Conservation (phyloP, 345 rosid genomes). For the Turnera subulata region DNA sequence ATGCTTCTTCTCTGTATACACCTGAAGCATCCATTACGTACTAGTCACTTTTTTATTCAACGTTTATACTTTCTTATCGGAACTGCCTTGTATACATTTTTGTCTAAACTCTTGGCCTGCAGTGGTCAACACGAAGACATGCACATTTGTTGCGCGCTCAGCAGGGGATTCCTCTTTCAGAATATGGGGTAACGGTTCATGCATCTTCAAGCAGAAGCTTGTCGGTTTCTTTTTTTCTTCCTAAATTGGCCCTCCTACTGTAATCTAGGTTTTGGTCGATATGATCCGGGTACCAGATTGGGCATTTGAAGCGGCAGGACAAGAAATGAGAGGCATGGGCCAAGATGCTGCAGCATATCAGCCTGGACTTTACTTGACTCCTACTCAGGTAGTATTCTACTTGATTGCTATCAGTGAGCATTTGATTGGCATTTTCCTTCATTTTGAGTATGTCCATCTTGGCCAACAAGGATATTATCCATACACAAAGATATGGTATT, state of each 20-base stretch:
- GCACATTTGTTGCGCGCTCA: slow-evolving; percentile 83
- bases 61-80: background rate
- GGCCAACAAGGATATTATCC: background rate
- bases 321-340: slow-evolving; percentile 95
- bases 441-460: background rate
- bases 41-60: no score
- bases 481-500: background rate
- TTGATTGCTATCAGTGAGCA: slow-evolving; percentile 6
- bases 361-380: slow-evolving; percentile 92
- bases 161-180: slow-evolving; percentile 94
- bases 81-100: background rate
- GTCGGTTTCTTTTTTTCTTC: background rate
- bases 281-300: slow-evolving; percentile 95
- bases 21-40: no score
- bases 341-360: slow-evolving; percentile 90
- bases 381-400: slow-evolving; percentile 64
- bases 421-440: background rate
- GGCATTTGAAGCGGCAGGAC: slow-evolving; percentile 99
- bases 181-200: slow-evolving; percentile 71
- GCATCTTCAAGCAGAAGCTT: slow-evolving; percentile 6
- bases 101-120: slow-evolving; percentile 18
- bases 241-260: slow-evolving; percentile 1
- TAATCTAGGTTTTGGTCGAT: slow-evolving; percentile 78
- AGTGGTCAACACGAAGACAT: slow-evolving; percentile 91
- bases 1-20: no score